Base-by-base conservation (phyloP, 2,329 filamentous ascomycete species). In the Mariannaea sp. region DNA sequence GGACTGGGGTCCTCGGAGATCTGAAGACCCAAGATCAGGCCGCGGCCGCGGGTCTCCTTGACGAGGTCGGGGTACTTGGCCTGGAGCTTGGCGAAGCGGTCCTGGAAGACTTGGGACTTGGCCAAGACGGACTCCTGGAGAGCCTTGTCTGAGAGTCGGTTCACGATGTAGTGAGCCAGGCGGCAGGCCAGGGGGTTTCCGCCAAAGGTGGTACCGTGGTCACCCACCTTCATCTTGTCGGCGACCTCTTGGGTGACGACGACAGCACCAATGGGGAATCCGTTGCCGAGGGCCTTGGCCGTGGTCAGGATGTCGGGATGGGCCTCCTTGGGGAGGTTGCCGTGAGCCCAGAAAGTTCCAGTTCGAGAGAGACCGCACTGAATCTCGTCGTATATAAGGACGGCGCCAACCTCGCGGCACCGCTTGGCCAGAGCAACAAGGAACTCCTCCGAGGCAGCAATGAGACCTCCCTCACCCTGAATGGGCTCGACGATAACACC, bases 401-500 rank as follows among this genome's bases (percentile, higher is more conserved):
- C 84, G 2, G 93, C 92, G 45, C 90, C 91, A 26, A 97, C 91
- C 64, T 91, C 87, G 50, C 86, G 87, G 73, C 92, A 97, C 54
- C 92, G 84, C 68, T 82, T 83, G 53, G 91, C 90, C n/a, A 99
- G 82, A 1, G 91, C 89, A 19, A 85, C 72, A 19, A 99, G 80
- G 73, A 97, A 99, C 60, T 91, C 90, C 3, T 89, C 84, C 1
- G 82, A 87, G 3, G 90, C 94, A 9, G 89, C 85, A 64, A 93
- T 88, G 45, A 99, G 88, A 61, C 94, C 94, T 13, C 94, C 94
- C 75, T 99, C 94, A 53, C 94, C 94, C 75, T 99, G 94, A 56
- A 99, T 96, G 7, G 94, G 94, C 79, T 99, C 94, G 39, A 99
- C 83, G 53, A 99, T 92, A 16, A 99, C 94, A 68, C 91, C 92